Percentiles rank a stretch among this genome's conserved stretches.
Evolutionary conservation across 495 filamentous ascomycete species (phyloP).

Genomic region (Penicillium lividum): DNA sequence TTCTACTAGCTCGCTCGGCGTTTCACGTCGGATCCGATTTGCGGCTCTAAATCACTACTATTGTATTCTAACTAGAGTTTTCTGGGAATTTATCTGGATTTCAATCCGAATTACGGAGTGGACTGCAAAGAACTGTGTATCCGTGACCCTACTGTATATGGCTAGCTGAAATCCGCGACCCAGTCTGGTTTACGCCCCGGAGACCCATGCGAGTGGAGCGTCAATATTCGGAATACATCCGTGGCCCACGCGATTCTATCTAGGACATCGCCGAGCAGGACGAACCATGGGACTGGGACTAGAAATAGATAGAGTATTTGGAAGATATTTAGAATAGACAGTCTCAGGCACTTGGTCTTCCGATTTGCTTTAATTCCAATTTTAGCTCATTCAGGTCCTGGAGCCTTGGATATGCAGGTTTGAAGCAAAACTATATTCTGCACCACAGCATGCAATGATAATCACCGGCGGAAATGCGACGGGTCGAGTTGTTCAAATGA

Average conservation of each 20-base stretch:
- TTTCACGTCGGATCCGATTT: not conserved
- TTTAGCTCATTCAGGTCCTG: no score
- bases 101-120: no score
- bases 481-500: not conserved
- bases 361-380: no score
- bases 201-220: not conserved
- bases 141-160: not conserved
- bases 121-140: not conserved
- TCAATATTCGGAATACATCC: not conserved
- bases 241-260: not conserved
- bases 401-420: no score
- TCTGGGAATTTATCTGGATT: not conserved
- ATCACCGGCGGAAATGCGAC: conserved; percentile 3
- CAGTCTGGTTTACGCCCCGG: not conserved
- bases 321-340: not conserved
- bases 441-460: not conserved
- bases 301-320: not conserved
- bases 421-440: not conserved
- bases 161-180: not conserved
- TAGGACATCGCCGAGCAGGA: not conserved
- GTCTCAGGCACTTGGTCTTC: not conserved
- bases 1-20: not conserved
- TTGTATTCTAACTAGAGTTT: not conserved
- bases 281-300: not conserved
- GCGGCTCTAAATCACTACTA: not conserved